Evolutionary conservation across 2,329 filamentous ascomycete species (phyloP).

Genomic region (Cladosporium sp.): DNA sequence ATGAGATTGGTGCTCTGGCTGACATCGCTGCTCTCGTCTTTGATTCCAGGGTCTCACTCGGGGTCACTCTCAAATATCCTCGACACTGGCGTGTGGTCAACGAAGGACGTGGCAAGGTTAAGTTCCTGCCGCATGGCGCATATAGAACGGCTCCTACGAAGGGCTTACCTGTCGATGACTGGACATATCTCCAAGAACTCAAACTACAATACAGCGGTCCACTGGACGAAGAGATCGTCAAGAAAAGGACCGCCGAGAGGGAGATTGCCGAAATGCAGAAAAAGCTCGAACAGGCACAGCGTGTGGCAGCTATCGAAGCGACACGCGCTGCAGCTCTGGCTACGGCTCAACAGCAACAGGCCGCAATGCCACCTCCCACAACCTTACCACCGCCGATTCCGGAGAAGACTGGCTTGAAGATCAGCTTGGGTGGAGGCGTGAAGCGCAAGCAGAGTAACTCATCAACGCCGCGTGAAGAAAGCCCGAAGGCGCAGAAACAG

Average conservation of each 20-base stretch:
- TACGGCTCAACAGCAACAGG: conserved; percentile 19
- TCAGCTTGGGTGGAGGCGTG: conserved; percentile 24
- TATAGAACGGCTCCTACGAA: conserved; percentile 32
- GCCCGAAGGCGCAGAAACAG: conserved; percentile 31
- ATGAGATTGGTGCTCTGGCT: conserved; percentile 57
- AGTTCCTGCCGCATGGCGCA: conserved; percentile 31
- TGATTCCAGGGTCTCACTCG: conserved; percentile 50
- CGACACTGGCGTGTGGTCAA: conserved; percentile 58
- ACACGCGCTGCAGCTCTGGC: conserved; percentile 1
- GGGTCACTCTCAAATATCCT: conserved; percentile 55
- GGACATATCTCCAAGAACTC: conserved; percentile 29
- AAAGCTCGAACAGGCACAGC: conserved; percentile 2
- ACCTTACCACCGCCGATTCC: conserved; percentile 20
- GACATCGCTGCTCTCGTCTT: conserved; percentile 61
- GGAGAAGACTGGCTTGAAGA: conserved; percentile 30
- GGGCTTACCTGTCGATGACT: conserved; percentile 32
- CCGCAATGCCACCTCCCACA: conserved; percentile 18
- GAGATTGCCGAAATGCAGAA: neutral
- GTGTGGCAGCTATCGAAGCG: conserved; percentile 7
- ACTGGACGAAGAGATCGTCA: conserved; percentile 22
- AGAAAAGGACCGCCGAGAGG: neutral
- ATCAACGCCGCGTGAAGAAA: conserved; percentile 24
- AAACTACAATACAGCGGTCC: conserved; percentile 35
- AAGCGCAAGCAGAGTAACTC: conserved; percentile 32
- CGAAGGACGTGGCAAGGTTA: conserved; percentile 51